These are phyloP conservation scores for Grosmannia clavigera DNA, from an alignment of 2,329 filamentous ascomycete genomes.

Conservation along the genomic window DNA sequence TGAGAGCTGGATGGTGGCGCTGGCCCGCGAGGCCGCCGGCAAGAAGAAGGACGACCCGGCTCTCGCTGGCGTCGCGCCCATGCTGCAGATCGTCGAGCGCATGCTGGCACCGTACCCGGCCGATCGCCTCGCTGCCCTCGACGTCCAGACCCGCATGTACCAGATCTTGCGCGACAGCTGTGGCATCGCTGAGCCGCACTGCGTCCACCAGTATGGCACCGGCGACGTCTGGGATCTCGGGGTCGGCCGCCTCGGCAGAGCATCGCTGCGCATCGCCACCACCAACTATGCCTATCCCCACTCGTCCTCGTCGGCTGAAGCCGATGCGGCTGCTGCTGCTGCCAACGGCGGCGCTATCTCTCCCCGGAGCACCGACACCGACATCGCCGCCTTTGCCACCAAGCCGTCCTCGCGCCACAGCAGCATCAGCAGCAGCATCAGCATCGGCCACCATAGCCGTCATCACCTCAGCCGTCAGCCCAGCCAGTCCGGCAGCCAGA, in stretches of 20 bases:
- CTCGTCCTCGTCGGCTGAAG: background rate
- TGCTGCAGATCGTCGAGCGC: conserved; percentile 38
- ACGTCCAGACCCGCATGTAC: conserved; percentile 41
- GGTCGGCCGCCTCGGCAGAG: conserved; percentile 16
- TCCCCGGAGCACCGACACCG: background rate
- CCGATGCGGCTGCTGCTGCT: background rate
- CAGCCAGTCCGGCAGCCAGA: conserved; percentile 13
- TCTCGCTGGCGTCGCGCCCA: conserved; percentile 37
- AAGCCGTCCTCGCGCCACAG: background rate
- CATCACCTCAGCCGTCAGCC: conserved; percentile 12
- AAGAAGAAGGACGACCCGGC: conserved; percentile 24
- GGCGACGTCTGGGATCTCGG: conserved; percentile 12
- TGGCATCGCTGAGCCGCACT: conserved; percentile 37
- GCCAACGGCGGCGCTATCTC: background rate
- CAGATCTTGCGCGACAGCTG: conserved; percentile 37
- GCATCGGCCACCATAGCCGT: background rate
- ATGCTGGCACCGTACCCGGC: conserved; percentile 41
- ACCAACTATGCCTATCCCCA: background rate
- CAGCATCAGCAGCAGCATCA: background rate
- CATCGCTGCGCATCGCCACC: conserved; percentile 14
- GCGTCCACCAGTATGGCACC: conserved; percentile 35
- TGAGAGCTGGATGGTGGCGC: conserved; percentile 51
- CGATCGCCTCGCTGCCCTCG: conserved; percentile 38
- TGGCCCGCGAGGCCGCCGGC: conserved; percentile 43
- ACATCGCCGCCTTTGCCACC: background rate